Evolutionary conservation across 768 basidiomycete species (phyloP), one percentile per base, ranked within the genome.

Genomic region (Pilatotrama ljubarskyi): DNA sequence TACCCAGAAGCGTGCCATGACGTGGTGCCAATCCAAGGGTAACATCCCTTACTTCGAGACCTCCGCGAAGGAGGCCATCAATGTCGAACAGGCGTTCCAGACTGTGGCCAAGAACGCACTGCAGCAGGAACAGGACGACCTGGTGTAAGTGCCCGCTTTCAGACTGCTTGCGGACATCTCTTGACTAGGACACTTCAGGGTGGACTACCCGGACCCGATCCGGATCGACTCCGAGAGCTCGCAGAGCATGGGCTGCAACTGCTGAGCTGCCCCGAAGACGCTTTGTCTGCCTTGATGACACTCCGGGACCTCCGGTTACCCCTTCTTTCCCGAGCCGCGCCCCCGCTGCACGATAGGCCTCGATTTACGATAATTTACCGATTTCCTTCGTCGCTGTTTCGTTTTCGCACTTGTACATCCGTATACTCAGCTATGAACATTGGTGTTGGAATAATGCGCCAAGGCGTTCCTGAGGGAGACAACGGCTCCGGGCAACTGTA

Each of bases 1-100:
- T 25, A 93, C 94, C 9, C 96, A 99, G 87, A 99, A 99, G 74
- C 91, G 96, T 42, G 96, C 97, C 17, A 98, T 98, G 95, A 93
- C 96, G 4, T 99, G 97, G 97, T 99, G 97, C 74, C 95, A 98
- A 69, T 90, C 95, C 59, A 98, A 98, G 79, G 96, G 96, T 72
- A 98, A 98, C 76, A 98, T 99, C 64, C 97, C 97, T 26, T 99
- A 98, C 78, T 99, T 98, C 73, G 97, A 99, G 80, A 98, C 97
- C 5, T 99, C 97, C 9, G 97, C 97, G 40, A 99, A 99, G 77
- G 97, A 99, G 76, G 96, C 97, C 11, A 98, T 98, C 82, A 99
- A 99, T 70, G 97, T 99, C 55, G 97, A 99, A 74, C 96, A 98
- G 74, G 97, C 96, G 3, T 99, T 99, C 87, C 95, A 97, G 76